Percentiles rank a stretch among this genome's conserved stretches.
phyloP scores from a whole-genome alignment of 1,284 basidiomycete species.

The Cryptococcus hybrid region DNA sequence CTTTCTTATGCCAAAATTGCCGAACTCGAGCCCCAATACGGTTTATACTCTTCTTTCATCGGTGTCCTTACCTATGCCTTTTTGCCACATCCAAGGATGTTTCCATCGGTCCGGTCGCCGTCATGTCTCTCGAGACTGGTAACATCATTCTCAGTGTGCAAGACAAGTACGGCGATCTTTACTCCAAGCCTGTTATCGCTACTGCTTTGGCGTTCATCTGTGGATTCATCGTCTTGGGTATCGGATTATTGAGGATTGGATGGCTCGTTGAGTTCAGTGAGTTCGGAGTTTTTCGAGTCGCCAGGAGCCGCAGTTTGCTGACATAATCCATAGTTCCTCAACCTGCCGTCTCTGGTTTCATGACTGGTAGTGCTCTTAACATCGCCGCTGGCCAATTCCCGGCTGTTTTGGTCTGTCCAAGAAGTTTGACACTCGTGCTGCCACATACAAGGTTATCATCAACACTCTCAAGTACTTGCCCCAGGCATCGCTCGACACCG shows the following conservation, averaged over 20 bases:
- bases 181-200: constrained; percentile 71
- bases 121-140: constrained; percentile 87
- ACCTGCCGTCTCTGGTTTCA: constrained; percentile 83
- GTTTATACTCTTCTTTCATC: constrained; percentile 93
- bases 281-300: constrained; percentile 52
- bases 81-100: constrained; percentile 89
- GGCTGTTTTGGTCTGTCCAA: constrained; percentile 73
- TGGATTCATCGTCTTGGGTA: constrained; percentile 88
- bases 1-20: constrained; percentile 71
- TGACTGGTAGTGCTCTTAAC: constrained; percentile 79
- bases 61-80: constrained; percentile 55
- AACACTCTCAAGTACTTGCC: constrained; percentile 79
- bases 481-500: constrained; percentile 66
- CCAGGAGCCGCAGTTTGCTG: neutral
- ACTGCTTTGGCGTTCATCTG: constrained; percentile 82
- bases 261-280: constrained; percentile 94
- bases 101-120: constrained; percentile 92
- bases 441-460: constrained; percentile 90
- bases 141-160: constrained; percentile 73
- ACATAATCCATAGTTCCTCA: constrained; percentile 48
- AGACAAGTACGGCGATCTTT: constrained; percentile 52
- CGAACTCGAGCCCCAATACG: constrained; percentile 79
- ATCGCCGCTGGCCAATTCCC: constrained; percentile 84
- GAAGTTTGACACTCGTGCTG: constrained; percentile 74
- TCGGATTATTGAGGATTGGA: constrained; percentile 87